A percentile compares a stretch with the other conserved stretches of the same genome.
These are phyloP conservation scores for Camelina sativa DNA, from an alignment of 345 rosid species.

Conservation along the genomic window DNA sequence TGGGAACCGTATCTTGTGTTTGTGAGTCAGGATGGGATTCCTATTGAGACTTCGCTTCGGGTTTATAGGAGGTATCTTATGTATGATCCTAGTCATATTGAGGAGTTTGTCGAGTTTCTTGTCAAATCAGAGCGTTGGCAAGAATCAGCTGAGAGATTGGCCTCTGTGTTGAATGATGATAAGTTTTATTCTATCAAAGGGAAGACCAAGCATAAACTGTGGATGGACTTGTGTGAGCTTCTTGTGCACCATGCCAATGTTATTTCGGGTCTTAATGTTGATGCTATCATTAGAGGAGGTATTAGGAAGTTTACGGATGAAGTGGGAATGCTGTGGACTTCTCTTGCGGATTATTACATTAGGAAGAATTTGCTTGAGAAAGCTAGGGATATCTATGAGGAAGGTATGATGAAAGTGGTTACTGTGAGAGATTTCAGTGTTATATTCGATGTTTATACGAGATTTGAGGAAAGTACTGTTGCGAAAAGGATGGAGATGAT, in stretches of 20 bases:
- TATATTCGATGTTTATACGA: slow-evolving; percentile 82
- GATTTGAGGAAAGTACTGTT: slow-evolving; percentile 84
- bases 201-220: slow-evolving; percentile 83
- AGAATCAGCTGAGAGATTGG: slow-evolving; percentile 83
- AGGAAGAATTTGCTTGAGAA: slow-evolving; percentile 86
- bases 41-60: slow-evolving; percentile 89
- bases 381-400: slow-evolving; percentile 92
- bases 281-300: slow-evolving; percentile 95
- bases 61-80: slow-evolving; percentile 93
- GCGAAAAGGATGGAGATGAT: slow-evolving; percentile 70
- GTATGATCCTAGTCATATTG: slow-evolving; percentile 92
- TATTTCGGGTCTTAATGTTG: slow-evolving; percentile 91
- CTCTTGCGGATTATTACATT: slow-evolving; percentile 93
- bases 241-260: slow-evolving; percentile 79
- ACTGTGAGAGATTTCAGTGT: slow-evolving; percentile 95
- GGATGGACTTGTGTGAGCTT: slow-evolving; percentile 94
- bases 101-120: slow-evolving; percentile 90
- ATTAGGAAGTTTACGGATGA: slow-evolving; percentile 92
- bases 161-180: slow-evolving; percentile 90
- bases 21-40: slow-evolving; percentile 84
- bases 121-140: slow-evolving; percentile 88
- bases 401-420: slow-evolving; percentile 93
- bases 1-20: slow-evolving; percentile 91
- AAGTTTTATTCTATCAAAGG: slow-evolving; percentile 82
- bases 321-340: slow-evolving; percentile 95